Evolutionary conservation across 805 yeast species (phyloP).

Genomic region (Ogataea zsoltii): DNA sequence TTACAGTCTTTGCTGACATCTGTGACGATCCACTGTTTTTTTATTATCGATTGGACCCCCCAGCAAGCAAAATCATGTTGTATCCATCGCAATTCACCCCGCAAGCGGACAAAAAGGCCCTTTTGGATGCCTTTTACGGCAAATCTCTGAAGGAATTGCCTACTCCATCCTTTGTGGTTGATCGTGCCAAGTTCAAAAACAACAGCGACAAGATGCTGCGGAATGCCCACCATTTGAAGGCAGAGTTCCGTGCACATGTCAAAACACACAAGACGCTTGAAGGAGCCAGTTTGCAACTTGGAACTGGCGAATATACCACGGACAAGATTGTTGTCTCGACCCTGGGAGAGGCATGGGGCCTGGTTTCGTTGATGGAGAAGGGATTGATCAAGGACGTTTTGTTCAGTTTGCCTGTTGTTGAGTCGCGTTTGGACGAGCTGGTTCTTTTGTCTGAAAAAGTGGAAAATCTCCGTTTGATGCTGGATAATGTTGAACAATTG

Average conservation of each 20-base stretch:
- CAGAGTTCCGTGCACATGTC: constrained; percentile 65
- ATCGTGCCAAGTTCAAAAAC: constrained; percentile 37
- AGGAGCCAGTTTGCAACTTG: constrained; percentile 58
- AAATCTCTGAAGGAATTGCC: constrained; percentile 42
- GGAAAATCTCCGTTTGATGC: constrained; percentile 52
- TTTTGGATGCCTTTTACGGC: constrained; percentile 40
- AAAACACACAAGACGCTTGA: constrained; percentile 73
- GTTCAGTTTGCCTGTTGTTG: constrained; percentile 60
- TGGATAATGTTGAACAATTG: constrained; percentile 62
- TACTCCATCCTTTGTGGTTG: constrained; percentile 60
- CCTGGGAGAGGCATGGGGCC: constrained; percentile 60
- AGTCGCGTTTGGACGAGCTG: constrained; percentile 49
- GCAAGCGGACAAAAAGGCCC: constrained; percentile 23
- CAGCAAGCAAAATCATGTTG: constrained; percentile 6
- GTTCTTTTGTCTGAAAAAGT: constrained; percentile 43
- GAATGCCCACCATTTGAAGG: constrained; percentile 39
- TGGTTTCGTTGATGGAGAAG: constrained; percentile 35
- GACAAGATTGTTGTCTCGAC: constrained; percentile 67
- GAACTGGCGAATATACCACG: constrained; percentile 42
- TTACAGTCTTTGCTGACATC: too few species aligned
- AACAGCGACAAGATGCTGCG: constrained; percentile 54
- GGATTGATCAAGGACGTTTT: constrained; percentile 46
- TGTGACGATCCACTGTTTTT: too few species aligned
- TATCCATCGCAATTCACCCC: constrained; percentile 25
- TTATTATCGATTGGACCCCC: too few species aligned